These are phyloP conservation scores for Leishmania arabica DNA, from an alignment of 208 protist genomes.

Conservation along the genomic window DNA sequence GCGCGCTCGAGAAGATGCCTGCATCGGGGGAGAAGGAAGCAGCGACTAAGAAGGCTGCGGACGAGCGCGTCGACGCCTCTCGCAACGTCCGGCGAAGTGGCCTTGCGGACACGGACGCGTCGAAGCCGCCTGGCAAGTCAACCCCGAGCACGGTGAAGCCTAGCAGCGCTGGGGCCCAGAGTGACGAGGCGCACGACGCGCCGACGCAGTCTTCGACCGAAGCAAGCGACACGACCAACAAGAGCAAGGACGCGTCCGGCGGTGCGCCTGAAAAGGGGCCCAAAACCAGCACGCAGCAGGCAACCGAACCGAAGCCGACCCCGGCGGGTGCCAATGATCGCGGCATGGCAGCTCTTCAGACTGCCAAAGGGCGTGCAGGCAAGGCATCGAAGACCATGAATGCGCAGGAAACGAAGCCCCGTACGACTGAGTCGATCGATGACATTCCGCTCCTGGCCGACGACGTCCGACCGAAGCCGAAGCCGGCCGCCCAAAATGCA, in stretches of 20 bases:
- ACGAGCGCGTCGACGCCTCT: not conserved
- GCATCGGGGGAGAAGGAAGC: not conserved
- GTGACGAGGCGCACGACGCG: not conserved
- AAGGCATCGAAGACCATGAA: not conserved
- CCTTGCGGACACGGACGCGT: not conserved
- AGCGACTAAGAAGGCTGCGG: not conserved
- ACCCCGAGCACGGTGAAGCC: no score
- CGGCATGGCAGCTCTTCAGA: not conserved
- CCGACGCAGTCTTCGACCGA: not conserved
- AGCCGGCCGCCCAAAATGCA: not conserved
- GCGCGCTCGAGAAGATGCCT: slow-evolving; percentile 2
- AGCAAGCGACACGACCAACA: not conserved
- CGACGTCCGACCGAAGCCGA: slow-evolving; percentile 21
- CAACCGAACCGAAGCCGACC: not conserved
- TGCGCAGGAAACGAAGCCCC: slow-evolving; percentile 2
- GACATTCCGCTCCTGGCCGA: slow-evolving; percentile 32
- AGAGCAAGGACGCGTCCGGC: not conserved
- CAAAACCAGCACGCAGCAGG: not conserved
- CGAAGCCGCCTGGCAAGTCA: not conserved
- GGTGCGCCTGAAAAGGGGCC: not conserved
- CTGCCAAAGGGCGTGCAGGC: not conserved
- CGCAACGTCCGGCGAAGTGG: not conserved
- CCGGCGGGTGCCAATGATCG: not conserved
- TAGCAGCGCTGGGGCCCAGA: not conserved
- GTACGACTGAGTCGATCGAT: slow-evolving; percentile 13